A percentile compares a stretch with the other conserved stretches of the same genome.
phyloP scores from a whole-genome alignment of 495 filamentous ascomycete genomes.

The Penicillium crystallinum region DNA sequence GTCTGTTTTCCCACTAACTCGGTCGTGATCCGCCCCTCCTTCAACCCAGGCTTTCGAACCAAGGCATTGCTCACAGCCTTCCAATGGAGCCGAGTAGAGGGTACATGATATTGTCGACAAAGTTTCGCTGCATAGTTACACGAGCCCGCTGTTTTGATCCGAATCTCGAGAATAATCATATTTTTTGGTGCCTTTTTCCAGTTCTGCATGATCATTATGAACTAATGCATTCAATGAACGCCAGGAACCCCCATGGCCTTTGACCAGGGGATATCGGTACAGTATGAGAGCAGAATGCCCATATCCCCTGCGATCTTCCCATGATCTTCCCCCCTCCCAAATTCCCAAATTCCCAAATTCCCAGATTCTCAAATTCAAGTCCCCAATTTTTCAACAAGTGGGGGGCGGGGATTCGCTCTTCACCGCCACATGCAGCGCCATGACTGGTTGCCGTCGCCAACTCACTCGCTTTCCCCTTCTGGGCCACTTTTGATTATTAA shows the following conservation, averaged over 20 bases:
- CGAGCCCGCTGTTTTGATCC: conserved; percentile 12
- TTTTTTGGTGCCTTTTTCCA: too few relatives aligned
- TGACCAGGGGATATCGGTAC: too few relatives aligned
- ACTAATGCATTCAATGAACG: not conserved
- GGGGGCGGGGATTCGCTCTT: conserved; percentile 38
- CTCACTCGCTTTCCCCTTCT: conserved; percentile 26
- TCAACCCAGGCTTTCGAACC: conserved; percentile 3
- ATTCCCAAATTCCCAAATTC: too few relatives aligned
- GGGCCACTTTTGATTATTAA: too few relatives aligned
- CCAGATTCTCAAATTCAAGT: too few relatives aligned
- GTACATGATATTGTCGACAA: conserved; percentile 7
- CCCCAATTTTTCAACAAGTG: conserved; percentile 15
- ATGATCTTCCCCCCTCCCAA: too few relatives aligned
- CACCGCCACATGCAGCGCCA: conserved; percentile 40
- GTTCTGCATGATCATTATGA: too few relatives aligned
- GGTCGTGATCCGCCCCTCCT: conserved; percentile 17
- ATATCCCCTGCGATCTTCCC: too few relatives aligned
- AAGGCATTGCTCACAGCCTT: not conserved
- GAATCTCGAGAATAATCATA: conserved; percentile 3
- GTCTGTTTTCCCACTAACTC: conserved; percentile 1
- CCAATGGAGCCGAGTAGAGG: not conserved
- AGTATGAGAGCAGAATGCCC: too few relatives aligned
- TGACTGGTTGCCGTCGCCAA: conserved; percentile 22
- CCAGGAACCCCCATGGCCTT: too few relatives aligned
- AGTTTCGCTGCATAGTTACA: conserved; percentile 16